Base-by-base conservation (phyloP, 139 green algal species). In the Asterochloris erici region DNA sequence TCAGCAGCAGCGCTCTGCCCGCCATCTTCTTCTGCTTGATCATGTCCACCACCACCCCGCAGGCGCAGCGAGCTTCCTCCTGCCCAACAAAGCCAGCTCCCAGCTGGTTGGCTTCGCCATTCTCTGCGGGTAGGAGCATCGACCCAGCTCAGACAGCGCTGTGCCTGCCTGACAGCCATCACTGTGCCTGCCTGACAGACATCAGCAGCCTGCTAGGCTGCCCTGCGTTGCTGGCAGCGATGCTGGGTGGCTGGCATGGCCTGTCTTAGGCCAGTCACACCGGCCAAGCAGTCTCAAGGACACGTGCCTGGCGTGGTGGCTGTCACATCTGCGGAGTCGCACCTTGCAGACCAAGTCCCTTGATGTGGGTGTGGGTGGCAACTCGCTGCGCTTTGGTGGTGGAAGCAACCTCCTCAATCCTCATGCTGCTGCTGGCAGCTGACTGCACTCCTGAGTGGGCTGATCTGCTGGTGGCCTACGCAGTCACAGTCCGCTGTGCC, bases 21-120 rank as follows among this genome's bases (percentile, higher is more conserved):
- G 97, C 97, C 97, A 99, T 99, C 87, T 99, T 99, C 90, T 98
- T 98, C 68, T 95, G 89, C 19, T 89, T 81, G 89, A 99, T 99
- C 95, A 99, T 98, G 81, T 98, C 97, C 29, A 99, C 96, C n/a
- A 99, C 94, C 1, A 99, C 86, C 12, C 97, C 97, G 68, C 94
- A 98, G 23, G 97, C 97, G 82, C 99, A 96, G 1, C 97, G 90
- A 0, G 96, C 95, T 69, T 95, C 84, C 85, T 98, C 96, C 83
- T 98, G 96, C 73, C 97, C 97, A 9, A 99, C 95, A 82, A 98
- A 99, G 14, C 97, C 96, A 0, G 95, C 76, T 62, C 15, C 70
- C 26, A 79, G 28, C 38, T 83, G 38, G 0, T 47, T 23, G 2
- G 79, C 68, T 60, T 68, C 66, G 11, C 47, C 68, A 83, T 64